Evolutionary conservation across 352 stramenopile species (phyloP).

Genomic region (Pythium monospermum): DNA sequence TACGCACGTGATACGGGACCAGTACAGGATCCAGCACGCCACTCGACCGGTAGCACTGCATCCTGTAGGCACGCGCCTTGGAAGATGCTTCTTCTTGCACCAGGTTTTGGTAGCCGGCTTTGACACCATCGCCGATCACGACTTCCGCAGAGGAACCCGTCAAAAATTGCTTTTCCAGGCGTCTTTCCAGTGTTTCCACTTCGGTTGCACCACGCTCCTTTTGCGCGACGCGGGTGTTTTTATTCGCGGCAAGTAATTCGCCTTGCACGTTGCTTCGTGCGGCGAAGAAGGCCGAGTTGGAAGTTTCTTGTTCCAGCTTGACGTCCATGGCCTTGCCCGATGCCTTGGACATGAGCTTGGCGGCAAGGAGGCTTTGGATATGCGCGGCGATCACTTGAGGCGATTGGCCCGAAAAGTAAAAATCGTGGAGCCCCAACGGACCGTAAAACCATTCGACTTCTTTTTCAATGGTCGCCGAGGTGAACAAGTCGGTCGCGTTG

Average conservation of each 20-base stretch:
- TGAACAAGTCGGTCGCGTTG: slow-evolving; percentile 52
- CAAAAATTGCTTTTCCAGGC: slow-evolving; percentile 77
- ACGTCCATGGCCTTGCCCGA: slow-evolving; percentile 70
- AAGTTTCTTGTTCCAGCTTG: slow-evolving; percentile 75
- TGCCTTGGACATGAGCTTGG: slow-evolving; percentile 79
- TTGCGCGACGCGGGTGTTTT: slow-evolving; percentile 43
- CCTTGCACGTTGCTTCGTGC: slow-evolving; percentile 80
- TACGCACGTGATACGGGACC: slow-evolving; percentile 77
- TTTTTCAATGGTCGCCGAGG: slow-evolving; percentile 43
- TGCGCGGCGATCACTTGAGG: slow-evolving; percentile 63
- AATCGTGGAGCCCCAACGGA: slow-evolving; percentile 73
- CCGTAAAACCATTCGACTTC: slow-evolving; percentile 85
- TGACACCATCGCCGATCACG: slow-evolving; percentile 77
- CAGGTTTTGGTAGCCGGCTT: slow-evolving; percentile 71
- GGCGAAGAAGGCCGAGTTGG: slow-evolving; percentile 72
- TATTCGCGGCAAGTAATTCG: slow-evolving; percentile 23
- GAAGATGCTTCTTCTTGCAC: slow-evolving; percentile 39
- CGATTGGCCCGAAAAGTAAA: slow-evolving; percentile 75
- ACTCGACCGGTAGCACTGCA: slow-evolving; percentile 81
- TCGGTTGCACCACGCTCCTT: slow-evolving; percentile 56
- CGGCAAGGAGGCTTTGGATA: slow-evolving; percentile 72
- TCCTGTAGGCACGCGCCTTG: slow-evolving; percentile 66
- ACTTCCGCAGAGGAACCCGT: slow-evolving; percentile 56
- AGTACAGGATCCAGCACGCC: slow-evolving; percentile 66
- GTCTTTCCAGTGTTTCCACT: slow-evolving; percentile 66